A percentile compares a stretch with the other conserved stretches of the same genome.
Conservation (phyloP, 805 yeast genomes). For the Yarrowia sp. region DNA sequence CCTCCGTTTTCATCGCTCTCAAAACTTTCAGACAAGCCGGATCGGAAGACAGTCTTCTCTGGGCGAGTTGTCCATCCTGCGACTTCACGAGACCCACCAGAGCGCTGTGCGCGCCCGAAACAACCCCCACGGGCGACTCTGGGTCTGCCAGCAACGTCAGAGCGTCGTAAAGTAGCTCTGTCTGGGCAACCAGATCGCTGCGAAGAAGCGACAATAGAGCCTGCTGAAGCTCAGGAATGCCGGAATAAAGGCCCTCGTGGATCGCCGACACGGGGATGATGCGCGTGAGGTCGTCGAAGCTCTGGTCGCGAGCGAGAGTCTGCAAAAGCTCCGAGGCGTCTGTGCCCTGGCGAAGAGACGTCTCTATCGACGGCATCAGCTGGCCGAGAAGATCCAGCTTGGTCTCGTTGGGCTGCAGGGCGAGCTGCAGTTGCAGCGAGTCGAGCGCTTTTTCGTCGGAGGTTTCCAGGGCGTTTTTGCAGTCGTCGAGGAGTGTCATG, state of each 20-base stretch:
- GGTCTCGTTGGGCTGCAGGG: not conserved
- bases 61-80: not conserved
- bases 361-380: not conserved
- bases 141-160: not conserved
- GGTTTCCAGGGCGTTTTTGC: not conserved
- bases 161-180: not conserved
- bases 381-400: not conserved
- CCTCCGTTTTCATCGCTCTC: conserved; percentile 12
- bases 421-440: conserved; percentile 9
- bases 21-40: not conserved
- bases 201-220: not conserved
- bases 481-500: not conserved
- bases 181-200: conserved; percentile 7
- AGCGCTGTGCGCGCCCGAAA: conserved; percentile 1
- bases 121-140: conserved; percentile 8
- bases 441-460: conserved; percentile 5
- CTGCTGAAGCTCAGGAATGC: not conserved
- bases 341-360: not conserved
- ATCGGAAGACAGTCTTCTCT: conserved; percentile 3
- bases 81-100: not conserved
- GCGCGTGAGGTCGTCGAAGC: not conserved
- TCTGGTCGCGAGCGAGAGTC: conserved; percentile 1
- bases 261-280: conserved; percentile 8
- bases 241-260: not conserved
- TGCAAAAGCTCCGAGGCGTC: conserved; percentile 2